phyloP scores from a whole-genome alignment of 164 flowering plant species.

The Magnolia kwangsiensis region DNA sequence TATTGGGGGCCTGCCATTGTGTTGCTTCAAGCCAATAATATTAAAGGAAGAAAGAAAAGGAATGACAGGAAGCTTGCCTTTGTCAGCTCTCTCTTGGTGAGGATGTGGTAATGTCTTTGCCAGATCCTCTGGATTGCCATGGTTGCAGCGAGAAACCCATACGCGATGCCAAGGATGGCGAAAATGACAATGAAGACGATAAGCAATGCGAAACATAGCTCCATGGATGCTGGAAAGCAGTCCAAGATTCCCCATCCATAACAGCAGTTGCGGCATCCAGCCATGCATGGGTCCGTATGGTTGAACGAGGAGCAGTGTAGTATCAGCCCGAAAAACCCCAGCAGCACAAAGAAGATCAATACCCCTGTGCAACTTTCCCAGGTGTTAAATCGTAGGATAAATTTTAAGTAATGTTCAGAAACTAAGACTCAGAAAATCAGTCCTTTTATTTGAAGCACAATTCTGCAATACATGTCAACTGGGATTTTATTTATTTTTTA shows the following conservation, averaged over 20 bases:
- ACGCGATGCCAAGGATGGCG: conserved; percentile 89
- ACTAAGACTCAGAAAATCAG: background rate
- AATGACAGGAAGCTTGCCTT: conserved; percentile 38
- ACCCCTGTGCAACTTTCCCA: conserved; percentile 51
- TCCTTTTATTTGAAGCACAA: background rate
- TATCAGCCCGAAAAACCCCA: conserved; percentile 80
- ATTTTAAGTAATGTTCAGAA: background rate
- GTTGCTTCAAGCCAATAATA: background rate
- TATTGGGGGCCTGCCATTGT: too few relatives aligned
- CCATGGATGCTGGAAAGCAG: conserved; percentile 94
- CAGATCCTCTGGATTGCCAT: conserved; percentile 90
- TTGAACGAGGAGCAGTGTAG: conserved; percentile 74
- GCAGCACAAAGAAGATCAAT: conserved; percentile 72
- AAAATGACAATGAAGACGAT: conserved; percentile 77
- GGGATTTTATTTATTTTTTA: too few relatives aligned
- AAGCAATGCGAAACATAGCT: conserved; percentile 80
- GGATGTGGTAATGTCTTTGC: conserved; percentile 97
- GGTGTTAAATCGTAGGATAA: background rate
- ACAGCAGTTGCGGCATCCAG: conserved; percentile 91
- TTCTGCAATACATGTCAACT: too few relatives aligned
- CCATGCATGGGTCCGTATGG: conserved; percentile 66
- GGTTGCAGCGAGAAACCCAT: conserved; percentile 92
- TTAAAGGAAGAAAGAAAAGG: background rate
- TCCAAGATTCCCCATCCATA: conserved; percentile 97
- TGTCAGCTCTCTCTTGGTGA: conserved; percentile 88